phyloP scores from a whole-genome alignment of 768 basidiomycete species.

The Phylloporus rhodoxanthus region DNA sequence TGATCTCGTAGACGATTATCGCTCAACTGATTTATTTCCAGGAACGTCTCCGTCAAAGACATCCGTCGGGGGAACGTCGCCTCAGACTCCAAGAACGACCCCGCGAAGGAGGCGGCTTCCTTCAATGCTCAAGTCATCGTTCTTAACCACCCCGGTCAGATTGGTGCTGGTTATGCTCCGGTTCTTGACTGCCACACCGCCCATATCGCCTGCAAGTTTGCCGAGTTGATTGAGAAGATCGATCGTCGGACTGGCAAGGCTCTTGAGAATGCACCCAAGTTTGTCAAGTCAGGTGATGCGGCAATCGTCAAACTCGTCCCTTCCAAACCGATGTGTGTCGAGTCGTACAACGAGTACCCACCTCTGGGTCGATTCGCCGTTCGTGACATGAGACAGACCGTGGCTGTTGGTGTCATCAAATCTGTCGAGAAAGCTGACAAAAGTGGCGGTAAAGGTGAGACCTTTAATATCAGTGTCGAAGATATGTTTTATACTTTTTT shows the following conservation, averaged over 20 bases:
- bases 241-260: conserved; percentile 97
- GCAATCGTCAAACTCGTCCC: conserved; percentile 97
- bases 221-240: conserved; percentile 98
- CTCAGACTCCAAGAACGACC: conserved; percentile 99
- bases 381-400: conserved; percentile 99
- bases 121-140: conserved; percentile 99
- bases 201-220: conserved; percentile 99
- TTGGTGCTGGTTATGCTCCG: conserved; percentile 97
- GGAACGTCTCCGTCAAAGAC: conserved; percentile 99
- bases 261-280: conserved; percentile 85
- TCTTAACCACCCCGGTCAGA: conserved; percentile 99
- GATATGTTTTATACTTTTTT: conserved; percentile 12
- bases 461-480: conserved; percentile 4
- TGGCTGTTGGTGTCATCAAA: conserved; percentile 99
- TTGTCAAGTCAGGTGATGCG: conserved; percentile 99
- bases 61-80: conserved; percentile 99
- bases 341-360: conserved; percentile 95
- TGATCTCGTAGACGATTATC: not conserved
- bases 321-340: conserved; percentile 93
- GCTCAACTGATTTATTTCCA: conserved; percentile 27
- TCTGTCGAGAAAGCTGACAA: conserved; percentile 94
- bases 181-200: conserved; percentile 99
- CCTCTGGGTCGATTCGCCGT: conserved; percentile 99
- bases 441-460: conserved; percentile 74
- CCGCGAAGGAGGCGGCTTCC: conserved; percentile 97